A percentile compares a stretch with the other conserved stretches of the same genome.
phyloP scores from a whole-genome alignment of 129 eudicot species.

The Chrysanthemum seticuspe region DNA sequence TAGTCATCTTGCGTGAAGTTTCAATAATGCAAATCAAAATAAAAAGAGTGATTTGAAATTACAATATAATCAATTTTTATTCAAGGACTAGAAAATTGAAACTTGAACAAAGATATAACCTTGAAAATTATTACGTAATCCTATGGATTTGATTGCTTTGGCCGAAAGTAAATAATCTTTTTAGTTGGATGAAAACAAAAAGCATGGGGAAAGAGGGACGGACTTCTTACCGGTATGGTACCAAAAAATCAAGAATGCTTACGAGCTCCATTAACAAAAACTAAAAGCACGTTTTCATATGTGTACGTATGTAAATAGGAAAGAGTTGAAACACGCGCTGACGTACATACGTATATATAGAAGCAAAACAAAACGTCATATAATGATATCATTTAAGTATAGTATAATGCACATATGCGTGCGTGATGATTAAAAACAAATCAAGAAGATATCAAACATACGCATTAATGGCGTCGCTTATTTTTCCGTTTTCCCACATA shows the following conservation, averaged over 20 bases:
- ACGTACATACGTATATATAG: not conserved
- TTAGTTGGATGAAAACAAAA: not conserved
- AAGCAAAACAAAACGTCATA: not conserved
- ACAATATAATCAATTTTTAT: constrained; percentile 3
- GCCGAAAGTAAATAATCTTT: not conserved
- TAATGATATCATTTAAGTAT: not conserved
- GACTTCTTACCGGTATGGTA: not conserved
- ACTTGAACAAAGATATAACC: constrained; percentile 12
- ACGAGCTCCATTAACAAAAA: not conserved
- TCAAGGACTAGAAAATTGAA: not conserved
- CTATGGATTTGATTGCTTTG: not conserved
- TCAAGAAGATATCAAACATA: not conserved
- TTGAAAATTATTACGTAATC: not conserved
- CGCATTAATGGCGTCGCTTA: no score
- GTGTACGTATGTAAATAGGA: not conserved
- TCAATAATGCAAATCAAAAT: constrained; percentile 7
- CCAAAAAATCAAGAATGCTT: constrained; percentile 8
- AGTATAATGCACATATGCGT: not conserved
- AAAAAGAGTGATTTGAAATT: not conserved
- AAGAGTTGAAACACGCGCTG: not conserved
- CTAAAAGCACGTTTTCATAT: not conserved
- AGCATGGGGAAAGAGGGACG: not conserved
- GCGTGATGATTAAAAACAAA: not conserved
- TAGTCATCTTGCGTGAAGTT: constrained; percentile 7
- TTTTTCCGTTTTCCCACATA: no score